Conservation (phyloP, 2,329 filamentous ascomycete genomes). For the Aureobasidium sp. region DNA sequence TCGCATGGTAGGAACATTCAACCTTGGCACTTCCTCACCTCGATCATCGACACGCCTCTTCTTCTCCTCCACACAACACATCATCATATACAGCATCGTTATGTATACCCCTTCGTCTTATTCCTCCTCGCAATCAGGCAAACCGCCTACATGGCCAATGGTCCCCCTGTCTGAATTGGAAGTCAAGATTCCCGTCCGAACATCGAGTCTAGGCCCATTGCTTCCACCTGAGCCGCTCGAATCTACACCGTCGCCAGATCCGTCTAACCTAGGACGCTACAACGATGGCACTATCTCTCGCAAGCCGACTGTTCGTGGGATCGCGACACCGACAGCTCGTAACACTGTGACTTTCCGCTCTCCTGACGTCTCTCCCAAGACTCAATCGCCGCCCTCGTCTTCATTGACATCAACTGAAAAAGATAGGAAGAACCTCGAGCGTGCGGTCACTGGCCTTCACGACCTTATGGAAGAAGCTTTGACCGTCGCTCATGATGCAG, state of each 20-base stretch:
- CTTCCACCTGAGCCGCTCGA: background rate
- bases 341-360: background rate
- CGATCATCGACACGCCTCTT: background rate
- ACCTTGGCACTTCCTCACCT: background rate
- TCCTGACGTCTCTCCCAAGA: conserved; percentile 14
- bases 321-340: background rate
- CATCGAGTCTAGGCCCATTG: background rate
- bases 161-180: conserved; percentile 5
- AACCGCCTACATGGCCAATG: conserved; percentile 11
- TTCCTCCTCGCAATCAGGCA: conserved; percentile 16
- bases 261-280: conserved; percentile 7
- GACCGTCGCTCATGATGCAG: conserved; percentile 28
- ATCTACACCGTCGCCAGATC: background rate
- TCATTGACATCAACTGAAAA: conserved; percentile 14
- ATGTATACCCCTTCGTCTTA: background rate
- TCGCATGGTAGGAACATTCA: background rate
- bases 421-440: conserved; percentile 16
- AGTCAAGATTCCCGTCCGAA: background rate
- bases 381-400: conserved; percentile 15
- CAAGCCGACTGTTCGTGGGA: background rate
- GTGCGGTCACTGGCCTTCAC: conserved; percentile 33
- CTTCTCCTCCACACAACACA: background rate
- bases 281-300: conserved; percentile 12
- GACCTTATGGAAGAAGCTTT: conserved; percentile 37
- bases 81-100: background rate